These are phyloP conservation scores for Phytophthora foliorum DNA, from an alignment of 352 stramenopile genomes.

Conservation along the genomic window DNA sequence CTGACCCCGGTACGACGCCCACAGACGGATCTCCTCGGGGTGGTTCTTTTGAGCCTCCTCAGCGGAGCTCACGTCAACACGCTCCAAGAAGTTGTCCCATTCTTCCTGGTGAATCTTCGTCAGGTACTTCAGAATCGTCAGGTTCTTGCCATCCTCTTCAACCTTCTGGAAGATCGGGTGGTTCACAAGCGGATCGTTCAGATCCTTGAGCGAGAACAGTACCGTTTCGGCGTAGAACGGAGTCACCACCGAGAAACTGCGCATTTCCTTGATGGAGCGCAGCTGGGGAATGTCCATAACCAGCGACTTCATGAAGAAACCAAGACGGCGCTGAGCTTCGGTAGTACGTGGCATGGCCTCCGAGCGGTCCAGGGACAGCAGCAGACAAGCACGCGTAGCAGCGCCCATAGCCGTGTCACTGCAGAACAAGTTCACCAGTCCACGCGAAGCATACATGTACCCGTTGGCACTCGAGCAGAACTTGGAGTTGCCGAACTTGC, in stretches of 20 bases:
- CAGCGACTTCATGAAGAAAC: slow-evolving; percentile 90
- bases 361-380: slow-evolving; percentile 71
- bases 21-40: slow-evolving; percentile 81
- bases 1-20: slow-evolving; percentile 85
- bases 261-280: slow-evolving; percentile 86
- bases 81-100: slow-evolving; percentile 89
- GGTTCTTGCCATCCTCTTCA: slow-evolving; percentile 85
- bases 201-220: slow-evolving; percentile 79
- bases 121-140: slow-evolving; percentile 89
- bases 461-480: slow-evolving; percentile 75
- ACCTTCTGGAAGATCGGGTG: slow-evolving; percentile 89
- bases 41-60: slow-evolving; percentile 80
- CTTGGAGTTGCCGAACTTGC: slow-evolving; percentile 84
- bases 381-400: slow-evolving; percentile 68
- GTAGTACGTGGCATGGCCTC: slow-evolving; percentile 73
- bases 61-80: slow-evolving; percentile 76
- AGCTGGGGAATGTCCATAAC: slow-evolving; percentile 89
- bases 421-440: slow-evolving; percentile 78
- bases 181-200: slow-evolving; percentile 88
- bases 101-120: slow-evolving; percentile 88
- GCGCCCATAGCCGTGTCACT: slow-evolving; percentile 81
- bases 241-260: slow-evolving; percentile 87
- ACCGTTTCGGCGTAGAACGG: slow-evolving; percentile 88
- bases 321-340: slow-evolving; percentile 79
- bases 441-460: slow-evolving; percentile 74